A percentile compares a stretch with the other conserved stretches of the same genome.
These are phyloP conservation scores for Spathaspora girioi DNA, from an alignment of 805 yeast genomes.

Conservation along the genomic window DNA sequence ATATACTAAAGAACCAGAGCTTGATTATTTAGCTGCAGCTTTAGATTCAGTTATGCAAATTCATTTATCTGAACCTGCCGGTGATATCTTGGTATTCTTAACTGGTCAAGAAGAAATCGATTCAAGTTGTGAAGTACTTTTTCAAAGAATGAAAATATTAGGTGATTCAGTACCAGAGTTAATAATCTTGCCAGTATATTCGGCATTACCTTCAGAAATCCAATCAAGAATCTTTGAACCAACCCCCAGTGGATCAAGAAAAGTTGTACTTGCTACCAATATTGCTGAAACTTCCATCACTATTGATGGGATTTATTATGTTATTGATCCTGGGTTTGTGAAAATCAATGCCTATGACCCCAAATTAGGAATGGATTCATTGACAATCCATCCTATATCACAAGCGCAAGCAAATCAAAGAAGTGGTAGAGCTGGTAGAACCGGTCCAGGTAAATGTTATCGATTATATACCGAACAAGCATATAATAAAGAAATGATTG, in stretches of 20 bases:
- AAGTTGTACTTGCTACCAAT: slow-evolving; percentile 91
- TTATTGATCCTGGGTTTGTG: slow-evolving; percentile 92
- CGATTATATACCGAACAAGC: slow-evolving; percentile 87
- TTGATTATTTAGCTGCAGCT: slow-evolving; percentile 80
- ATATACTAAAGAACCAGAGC: slow-evolving; percentile 78
- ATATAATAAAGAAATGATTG: slow-evolving; percentile 69
- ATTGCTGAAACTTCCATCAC: slow-evolving; percentile 97
- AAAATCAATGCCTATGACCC: slow-evolving; percentile 88
- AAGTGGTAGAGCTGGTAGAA: slow-evolving; percentile 96
- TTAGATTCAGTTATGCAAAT: slow-evolving; percentile 83
- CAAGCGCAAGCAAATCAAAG: slow-evolving; percentile 95
- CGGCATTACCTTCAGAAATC: slow-evolving; percentile 86
- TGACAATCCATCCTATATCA: slow-evolving; percentile 81
- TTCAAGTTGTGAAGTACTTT: slow-evolving; percentile 72
- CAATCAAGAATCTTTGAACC: slow-evolving; percentile 88
- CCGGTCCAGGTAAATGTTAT: slow-evolving; percentile 93
- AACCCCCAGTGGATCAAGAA: slow-evolving; percentile 77
- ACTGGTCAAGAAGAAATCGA: slow-evolving; percentile 97
- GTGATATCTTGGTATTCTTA: slow-evolving; percentile 78
- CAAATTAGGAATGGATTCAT: slow-evolving; percentile 84
- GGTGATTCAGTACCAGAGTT: slow-evolving; percentile 63
- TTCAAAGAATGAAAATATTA: slow-evolving; percentile 58
- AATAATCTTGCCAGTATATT: slow-evolving; percentile 81
- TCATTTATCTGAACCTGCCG: slow-evolving; percentile 72
- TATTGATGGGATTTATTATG: slow-evolving; percentile 88